A percentile compares a stretch with the other conserved stretches of the same genome.
Evolutionary conservation across 2,329 filamentous ascomycete genomes (phyloP).

Genomic region (Elsinoe necatrix): DNA sequence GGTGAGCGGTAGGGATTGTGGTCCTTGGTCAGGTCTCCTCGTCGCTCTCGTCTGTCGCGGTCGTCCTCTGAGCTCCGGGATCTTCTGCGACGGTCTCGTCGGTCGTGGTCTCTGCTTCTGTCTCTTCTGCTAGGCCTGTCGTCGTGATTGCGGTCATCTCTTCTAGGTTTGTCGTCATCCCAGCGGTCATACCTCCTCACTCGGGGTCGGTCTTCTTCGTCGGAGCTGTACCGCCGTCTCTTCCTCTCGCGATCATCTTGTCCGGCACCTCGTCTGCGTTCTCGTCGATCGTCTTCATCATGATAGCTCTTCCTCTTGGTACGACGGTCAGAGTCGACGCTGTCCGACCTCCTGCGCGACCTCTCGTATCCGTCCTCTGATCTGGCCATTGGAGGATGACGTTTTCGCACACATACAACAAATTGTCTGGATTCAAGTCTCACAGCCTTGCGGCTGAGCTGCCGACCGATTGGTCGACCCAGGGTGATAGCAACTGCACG

Average conservation of each 20-base stretch:
- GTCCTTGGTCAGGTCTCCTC: conserved; percentile 14
- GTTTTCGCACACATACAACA: neutral
- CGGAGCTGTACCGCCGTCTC: conserved; percentile 7
- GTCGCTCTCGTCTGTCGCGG: conserved; percentile 20
- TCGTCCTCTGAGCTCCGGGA: neutral
- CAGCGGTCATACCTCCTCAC: conserved; percentile 3
- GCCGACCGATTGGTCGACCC: neutral
- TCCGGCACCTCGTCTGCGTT: neutral
- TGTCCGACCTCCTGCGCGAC: neutral
- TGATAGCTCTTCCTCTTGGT: conserved; percentile 3
- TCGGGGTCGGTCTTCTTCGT: conserved; percentile 4
- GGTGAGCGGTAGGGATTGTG: conserved; percentile 21
- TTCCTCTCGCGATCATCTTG: neutral
- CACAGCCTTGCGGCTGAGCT: conserved; percentile 13
- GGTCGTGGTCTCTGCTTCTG: neutral
- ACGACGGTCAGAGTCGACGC: neutral
- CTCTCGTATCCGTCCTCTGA: conserved; percentile 6
- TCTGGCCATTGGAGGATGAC: conserved; percentile 6
- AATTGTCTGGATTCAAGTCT: neutral
- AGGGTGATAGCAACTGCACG: neutral
- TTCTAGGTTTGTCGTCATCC: neutral
- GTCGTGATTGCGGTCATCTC: conserved; percentile 3
- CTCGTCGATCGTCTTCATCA: neutral
- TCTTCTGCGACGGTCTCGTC: neutral
- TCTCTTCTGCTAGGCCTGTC: neutral